Evolutionary conservation across 2,329 filamentous ascomycete species (phyloP).

Genomic region (Phialocephala subalpina): DNA sequence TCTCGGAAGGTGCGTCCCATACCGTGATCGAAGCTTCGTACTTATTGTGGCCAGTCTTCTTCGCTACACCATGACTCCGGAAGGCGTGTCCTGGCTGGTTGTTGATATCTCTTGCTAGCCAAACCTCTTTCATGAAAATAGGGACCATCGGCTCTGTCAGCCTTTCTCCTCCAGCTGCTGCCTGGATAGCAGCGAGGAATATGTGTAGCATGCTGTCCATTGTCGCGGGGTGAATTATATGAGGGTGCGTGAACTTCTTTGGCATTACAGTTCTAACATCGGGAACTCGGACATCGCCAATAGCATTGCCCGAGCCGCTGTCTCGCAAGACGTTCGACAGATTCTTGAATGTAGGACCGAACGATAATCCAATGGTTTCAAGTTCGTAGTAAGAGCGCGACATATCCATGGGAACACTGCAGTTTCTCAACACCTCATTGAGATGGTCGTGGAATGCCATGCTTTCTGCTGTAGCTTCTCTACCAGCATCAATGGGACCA

Average conservation of each 20-base stretch:
- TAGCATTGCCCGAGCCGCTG: constrained; percentile 45
- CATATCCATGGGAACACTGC: too few relatives aligned
- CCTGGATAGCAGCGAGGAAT: constrained; percentile 38
- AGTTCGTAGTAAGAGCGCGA: too few relatives aligned
- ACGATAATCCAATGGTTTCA: too few relatives aligned
- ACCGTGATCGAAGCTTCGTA: not conserved
- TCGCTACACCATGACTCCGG: too few relatives aligned
- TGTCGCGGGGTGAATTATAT: constrained; percentile 48
- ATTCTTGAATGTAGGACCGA: too few relatives aligned
- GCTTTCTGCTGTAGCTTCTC: too few relatives aligned
- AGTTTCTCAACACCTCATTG: too few relatives aligned
- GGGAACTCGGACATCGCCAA: not conserved
- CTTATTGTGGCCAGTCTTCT: not conserved
- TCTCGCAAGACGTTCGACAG: constrained; percentile 19
- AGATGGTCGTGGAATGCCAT: too few relatives aligned
- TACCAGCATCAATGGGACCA: too few relatives aligned
- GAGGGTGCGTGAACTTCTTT: constrained; percentile 42
- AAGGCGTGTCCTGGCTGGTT: too few relatives aligned
- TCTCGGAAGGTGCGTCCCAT: not conserved
- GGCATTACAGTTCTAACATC: constrained; percentile 41
- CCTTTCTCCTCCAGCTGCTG: too few relatives aligned
- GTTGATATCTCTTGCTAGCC: not conserved
- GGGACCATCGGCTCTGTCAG: not conserved
- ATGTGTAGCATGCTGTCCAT: constrained; percentile 47
- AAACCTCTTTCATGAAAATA: too few relatives aligned